These are phyloP conservation scores for Hypoxylon fragiforme DNA, from an alignment of 495 filamentous ascomycete genomes.

Conservation along the genomic window DNA sequence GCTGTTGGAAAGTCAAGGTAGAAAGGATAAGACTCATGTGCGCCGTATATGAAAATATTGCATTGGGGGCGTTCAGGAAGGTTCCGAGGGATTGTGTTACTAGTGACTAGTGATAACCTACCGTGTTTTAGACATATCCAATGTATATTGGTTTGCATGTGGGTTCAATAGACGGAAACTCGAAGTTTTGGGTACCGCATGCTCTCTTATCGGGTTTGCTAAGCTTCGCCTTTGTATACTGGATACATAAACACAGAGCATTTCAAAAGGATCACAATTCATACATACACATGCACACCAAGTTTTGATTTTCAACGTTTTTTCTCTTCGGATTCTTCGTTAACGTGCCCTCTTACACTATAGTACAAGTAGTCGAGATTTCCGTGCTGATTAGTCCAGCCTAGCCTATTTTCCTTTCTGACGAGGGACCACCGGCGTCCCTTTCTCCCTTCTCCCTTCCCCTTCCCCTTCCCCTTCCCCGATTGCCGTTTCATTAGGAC, in stretches of 20 bases:
- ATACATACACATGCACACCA: too few species aligned
- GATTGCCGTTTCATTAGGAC: constrained; percentile 11
- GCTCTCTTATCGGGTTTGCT: too few species aligned
- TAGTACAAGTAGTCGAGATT: constrained; percentile 37
- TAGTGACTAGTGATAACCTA: constrained; percentile 18
- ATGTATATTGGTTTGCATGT: constrained; percentile 3
- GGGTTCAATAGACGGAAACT: too few species aligned
- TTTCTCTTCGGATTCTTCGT: constrained; percentile 2
- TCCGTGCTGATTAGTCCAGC: constrained; percentile 14
- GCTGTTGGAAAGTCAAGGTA: too few species aligned
- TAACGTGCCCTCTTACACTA: constrained; percentile 23
- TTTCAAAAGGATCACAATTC: too few species aligned
- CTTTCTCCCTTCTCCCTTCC: not conserved
- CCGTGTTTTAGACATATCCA: too few species aligned
- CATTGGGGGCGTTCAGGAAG: constrained; percentile 37
- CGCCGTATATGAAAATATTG: constrained; percentile 8
- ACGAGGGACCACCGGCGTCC: constrained; percentile 17
- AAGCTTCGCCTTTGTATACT: too few species aligned
- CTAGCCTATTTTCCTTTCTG: constrained; percentile 2
- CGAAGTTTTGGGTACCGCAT: not conserved
- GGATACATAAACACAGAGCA: too few species aligned
- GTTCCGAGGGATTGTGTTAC: not conserved
- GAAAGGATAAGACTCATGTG: too few species aligned
- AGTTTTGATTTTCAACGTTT: too few species aligned
- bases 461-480: constrained; percentile 1